phyloP scores from a whole-genome alignment of 345 rosid genomes.

The Excoecaria cochinchinensis region DNA sequence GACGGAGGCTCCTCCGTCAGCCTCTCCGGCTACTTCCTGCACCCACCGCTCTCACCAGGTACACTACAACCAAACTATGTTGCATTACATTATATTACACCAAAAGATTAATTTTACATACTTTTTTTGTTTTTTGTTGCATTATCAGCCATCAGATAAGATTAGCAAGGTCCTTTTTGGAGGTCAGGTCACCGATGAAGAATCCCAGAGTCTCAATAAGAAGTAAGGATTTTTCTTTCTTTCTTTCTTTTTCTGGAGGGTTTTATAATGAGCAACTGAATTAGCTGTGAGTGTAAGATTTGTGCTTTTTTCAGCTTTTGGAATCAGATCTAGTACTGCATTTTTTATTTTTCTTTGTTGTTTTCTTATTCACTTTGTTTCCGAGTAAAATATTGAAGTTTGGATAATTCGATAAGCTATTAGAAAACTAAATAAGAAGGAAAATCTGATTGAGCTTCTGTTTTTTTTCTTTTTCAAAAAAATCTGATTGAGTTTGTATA shows the following conservation, averaged over 20 bases:
- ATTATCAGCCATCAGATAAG: slow-evolving; percentile 27
- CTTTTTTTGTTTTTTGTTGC: neutral
- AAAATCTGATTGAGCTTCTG: neutral
- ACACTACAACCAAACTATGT: neutral
- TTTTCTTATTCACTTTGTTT: neutral
- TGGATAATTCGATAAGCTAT: neutral
- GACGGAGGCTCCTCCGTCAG: slow-evolving; percentile 20
- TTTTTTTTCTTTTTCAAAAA: too few relatives aligned
- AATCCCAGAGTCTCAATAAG: slow-evolving; percentile 22
- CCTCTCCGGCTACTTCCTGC: slow-evolving; percentile 4
- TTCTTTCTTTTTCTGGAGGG: neutral
- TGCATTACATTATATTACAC: neutral
- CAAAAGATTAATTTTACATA: neutral
- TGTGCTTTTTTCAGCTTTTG: neutral
- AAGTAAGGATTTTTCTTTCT: slow-evolving; percentile 6
- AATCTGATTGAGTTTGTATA: too few relatives aligned
- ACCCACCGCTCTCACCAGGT: slow-evolving; percentile 25
- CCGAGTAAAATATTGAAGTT: too few relatives aligned
- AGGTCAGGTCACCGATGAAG: slow-evolving; percentile 31
- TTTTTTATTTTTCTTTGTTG: neutral
- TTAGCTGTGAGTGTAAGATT: neutral
- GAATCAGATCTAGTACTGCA: slow-evolving; percentile 23
- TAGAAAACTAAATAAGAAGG: neutral
- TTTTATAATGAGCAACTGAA: neutral
- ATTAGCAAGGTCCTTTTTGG: slow-evolving; percentile 27